These are phyloP conservation scores for Ramalina intermedia DNA, from an alignment of 495 filamentous ascomycete species.

Conservation along the genomic window DNA sequence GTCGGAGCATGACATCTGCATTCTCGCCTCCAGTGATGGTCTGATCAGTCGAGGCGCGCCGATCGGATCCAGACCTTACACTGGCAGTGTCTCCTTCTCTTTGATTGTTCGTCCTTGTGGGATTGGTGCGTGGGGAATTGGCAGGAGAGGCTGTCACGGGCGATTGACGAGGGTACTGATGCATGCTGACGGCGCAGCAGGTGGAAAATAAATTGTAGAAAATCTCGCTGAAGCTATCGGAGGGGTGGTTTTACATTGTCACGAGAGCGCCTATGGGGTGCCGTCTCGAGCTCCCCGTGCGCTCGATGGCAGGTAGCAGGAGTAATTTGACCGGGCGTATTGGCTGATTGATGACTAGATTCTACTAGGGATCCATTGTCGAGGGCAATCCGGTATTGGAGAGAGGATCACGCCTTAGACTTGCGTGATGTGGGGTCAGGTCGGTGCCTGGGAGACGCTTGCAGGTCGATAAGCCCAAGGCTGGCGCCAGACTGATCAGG, in stretches of 20 bases:
- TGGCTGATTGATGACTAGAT: too few species aligned
- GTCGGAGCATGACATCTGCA: slow-evolving; percentile 28
- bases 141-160: slow-evolving; percentile 50
- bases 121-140: slow-evolving; percentile 49
- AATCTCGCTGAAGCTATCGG: background rate
- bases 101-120: slow-evolving; percentile 54
- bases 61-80: slow-evolving; percentile 25
- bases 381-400: background rate
- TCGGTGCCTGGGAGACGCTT: slow-evolving; percentile 9
- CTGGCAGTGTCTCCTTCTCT: slow-evolving; percentile 41
- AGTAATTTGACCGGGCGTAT: too few species aligned
- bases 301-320: too few species aligned
- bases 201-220: background rate
- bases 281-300: too few species aligned
- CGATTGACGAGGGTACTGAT: slow-evolving; percentile 68
- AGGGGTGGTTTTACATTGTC: too few species aligned
- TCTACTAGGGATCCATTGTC: slow-evolving; percentile 4
- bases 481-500: slow-evolving; percentile 3
- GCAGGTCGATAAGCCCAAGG: slow-evolving; percentile 8
- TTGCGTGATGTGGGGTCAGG: slow-evolving; percentile 4
- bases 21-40: slow-evolving; percentile 29
- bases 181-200: slow-evolving; percentile 36
- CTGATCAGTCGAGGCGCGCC: slow-evolving; percentile 25
- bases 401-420: background rate
- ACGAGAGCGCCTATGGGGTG: too few species aligned